Conservation (phyloP, 192 early-diverging fungal genomes). For the Helicostylum pulchrum region DNA sequence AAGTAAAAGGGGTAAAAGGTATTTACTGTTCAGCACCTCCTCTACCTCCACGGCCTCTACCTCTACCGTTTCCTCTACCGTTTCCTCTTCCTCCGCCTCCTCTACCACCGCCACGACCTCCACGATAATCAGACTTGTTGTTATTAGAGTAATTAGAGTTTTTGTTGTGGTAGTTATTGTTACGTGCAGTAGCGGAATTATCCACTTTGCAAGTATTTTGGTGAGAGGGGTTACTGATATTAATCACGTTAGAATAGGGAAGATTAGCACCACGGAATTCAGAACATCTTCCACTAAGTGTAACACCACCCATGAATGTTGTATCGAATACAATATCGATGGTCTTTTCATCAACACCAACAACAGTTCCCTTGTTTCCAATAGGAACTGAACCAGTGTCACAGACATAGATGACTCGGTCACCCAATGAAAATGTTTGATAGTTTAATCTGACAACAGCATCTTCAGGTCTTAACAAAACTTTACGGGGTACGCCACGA, state of each 20-base stretch:
- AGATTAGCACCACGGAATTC: constrained; percentile 8
- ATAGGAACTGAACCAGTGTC: constrained; percentile 75
- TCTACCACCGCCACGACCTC: constrained; percentile 2
- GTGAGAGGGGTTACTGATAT: constrained; percentile 9
- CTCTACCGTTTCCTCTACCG: not conserved
- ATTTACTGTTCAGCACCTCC: not conserved
- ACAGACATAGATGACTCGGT: constrained; percentile 76
- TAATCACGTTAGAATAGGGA: constrained; percentile 3
- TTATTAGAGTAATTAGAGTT: not conserved
- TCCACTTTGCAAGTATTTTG: not conserved
- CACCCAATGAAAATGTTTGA: constrained; percentile 83
- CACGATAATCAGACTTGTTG: not conserved
- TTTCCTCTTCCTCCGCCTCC: not conserved
- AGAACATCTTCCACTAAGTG: constrained; percentile 58
- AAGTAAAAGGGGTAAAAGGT: not conserved
- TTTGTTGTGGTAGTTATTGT: not conserved
- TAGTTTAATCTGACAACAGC: constrained; percentile 63
- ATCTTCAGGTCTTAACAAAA: constrained; percentile 77
- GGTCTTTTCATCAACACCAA: constrained; percentile 69
- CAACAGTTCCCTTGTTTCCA: constrained; percentile 79
- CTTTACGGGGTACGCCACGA: constrained; percentile 48
- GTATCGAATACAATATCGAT: constrained; percentile 89
- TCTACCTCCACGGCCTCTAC: not conserved
- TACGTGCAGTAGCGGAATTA: not conserved
- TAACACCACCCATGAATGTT: constrained; percentile 74